Evolutionary conservation across 768 basidiomycete species (phyloP), one percentile per base, ranked within the genome.

Genomic region (Steccherinum ochraceum): DNA sequence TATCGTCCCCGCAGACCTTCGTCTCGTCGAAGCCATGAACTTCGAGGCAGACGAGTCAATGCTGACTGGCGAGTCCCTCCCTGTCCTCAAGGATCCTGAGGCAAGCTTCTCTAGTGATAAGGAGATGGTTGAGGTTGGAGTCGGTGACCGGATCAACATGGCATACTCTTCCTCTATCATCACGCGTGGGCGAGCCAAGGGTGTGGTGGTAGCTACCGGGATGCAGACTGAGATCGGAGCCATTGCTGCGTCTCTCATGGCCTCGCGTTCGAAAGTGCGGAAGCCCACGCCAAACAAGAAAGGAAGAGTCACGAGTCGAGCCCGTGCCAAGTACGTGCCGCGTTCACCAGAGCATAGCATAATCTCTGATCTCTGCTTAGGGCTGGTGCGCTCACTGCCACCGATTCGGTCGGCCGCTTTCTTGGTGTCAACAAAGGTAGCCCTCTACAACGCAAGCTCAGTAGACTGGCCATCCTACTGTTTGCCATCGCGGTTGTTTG

Each of bases 11-110:
- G 76, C 77, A 27, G 78, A 81, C 60, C 61, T 73, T 27, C 62
- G 78, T n/a, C 61, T 79, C 3, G 60, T 77, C 25, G 63, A 68
- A 13, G 71, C 71, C 5, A 73, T 72, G 16, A 75, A 76, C 55
- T 64, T 78, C 25, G 77, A 78, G 59, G 64, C 70, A 21, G 75
- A 75, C 35, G 78, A 81, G 55, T 74, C 75, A 21, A 67, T 79
- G 12, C 63, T 81, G 42, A 81, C 78, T 0, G 77, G 76, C 51
- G 78, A 79, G 60, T 74, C 74, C 12, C 56, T 78, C 27, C 78
- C 77, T 41, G 76, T 79, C n/a, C 53, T 60, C 18, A 79, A 79
- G 60, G 67, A 59, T 21, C n/a, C n/a, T n/a, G n/a, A n/a, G n/a
- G n/a, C n/a, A n/a, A n/a, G n/a, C n/a, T n/a, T n/a, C n/a, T 61